phyloP scores from a whole-genome alignment of 179 eudicot genomes.

The Heliamphora pulchella region DNA sequence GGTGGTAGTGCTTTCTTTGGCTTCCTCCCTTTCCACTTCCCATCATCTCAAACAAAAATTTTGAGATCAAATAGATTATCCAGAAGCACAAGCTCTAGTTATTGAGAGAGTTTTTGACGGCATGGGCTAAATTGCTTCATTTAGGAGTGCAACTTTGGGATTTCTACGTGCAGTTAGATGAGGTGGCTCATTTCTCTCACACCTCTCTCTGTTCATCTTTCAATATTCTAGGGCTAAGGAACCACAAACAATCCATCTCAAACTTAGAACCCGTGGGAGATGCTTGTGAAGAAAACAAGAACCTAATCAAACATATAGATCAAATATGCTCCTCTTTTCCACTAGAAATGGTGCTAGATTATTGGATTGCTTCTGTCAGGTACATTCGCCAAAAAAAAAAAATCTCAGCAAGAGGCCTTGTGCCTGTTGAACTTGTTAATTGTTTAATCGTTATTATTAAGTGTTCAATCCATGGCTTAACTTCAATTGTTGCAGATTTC shows the following conservation, averaged over 20 bases:
- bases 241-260: background rate
- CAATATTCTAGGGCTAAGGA: background rate
- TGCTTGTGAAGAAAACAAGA: background rate
- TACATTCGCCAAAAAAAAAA: background rate
- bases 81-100: background rate
- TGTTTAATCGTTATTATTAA: background rate
- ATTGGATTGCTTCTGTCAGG: background rate
- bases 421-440: background rate
- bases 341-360: background rate
- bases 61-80: background rate
- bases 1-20: too few species aligned
- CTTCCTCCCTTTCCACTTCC: too few species aligned
- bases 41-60: background rate
- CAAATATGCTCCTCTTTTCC: background rate
- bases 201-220: background rate
- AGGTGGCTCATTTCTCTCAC: background rate
- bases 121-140: background rate
- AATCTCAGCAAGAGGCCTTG: background rate
- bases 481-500: conserved; percentile 59
- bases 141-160: background rate
- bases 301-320: background rate
- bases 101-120: background rate
- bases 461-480: conserved; percentile 41
- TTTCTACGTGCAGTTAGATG: background rate
- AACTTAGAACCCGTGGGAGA: background rate